Conservation (phyloP, 2,329 filamentous ascomycete genomes). For the Elsinoe ampelina region DNA sequence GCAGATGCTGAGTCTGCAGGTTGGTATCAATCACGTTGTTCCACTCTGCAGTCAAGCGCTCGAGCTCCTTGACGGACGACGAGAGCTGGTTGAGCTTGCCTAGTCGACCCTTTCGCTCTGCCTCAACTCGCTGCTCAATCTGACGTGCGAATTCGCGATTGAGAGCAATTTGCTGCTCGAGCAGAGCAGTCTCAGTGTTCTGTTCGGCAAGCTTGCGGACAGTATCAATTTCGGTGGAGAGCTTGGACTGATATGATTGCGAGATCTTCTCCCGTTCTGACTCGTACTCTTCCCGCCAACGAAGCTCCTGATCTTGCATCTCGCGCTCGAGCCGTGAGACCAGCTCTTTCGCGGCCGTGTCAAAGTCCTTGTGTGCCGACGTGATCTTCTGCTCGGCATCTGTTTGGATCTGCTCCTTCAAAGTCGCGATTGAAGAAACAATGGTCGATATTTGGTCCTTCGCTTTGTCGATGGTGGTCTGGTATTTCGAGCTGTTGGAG, state of each 20-base stretch:
- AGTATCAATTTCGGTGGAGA: conserved; percentile 68
- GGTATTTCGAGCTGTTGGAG: conserved; percentile 66
- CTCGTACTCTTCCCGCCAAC: conserved; percentile 83
- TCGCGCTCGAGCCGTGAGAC: conserved; percentile 76
- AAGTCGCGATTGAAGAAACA: conserved; percentile 63
- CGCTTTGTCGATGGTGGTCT: conserved; percentile 68
- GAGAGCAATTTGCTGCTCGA: conserved; percentile 82
- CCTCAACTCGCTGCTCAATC: conserved; percentile 72
- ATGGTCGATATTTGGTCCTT: conserved; percentile 75
- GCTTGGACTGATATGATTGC: conserved; percentile 67
- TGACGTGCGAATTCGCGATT: conserved; percentile 76
- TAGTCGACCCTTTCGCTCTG: conserved; percentile 77
- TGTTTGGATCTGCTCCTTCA: conserved; percentile 61
- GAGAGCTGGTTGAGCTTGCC: conserved; percentile 77
- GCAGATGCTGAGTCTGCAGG: conserved; percentile 88
- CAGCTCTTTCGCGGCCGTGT: conserved; percentile 78
- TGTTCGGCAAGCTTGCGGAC: conserved; percentile 74
- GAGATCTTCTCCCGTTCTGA: conserved; percentile 73
- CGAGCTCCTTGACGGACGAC: conserved; percentile 68
- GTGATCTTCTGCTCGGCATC: conserved; percentile 67
- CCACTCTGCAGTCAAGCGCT: conserved; percentile 81
- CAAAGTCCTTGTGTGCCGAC: conserved; percentile 65
- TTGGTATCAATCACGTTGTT: conserved; percentile 84
- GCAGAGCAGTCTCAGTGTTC: conserved; percentile 70
- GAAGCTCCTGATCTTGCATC: conserved; percentile 68